phyloP scores from a whole-genome alignment of 768 basidiomycete species.

The Auriscalpium orientale region DNA sequence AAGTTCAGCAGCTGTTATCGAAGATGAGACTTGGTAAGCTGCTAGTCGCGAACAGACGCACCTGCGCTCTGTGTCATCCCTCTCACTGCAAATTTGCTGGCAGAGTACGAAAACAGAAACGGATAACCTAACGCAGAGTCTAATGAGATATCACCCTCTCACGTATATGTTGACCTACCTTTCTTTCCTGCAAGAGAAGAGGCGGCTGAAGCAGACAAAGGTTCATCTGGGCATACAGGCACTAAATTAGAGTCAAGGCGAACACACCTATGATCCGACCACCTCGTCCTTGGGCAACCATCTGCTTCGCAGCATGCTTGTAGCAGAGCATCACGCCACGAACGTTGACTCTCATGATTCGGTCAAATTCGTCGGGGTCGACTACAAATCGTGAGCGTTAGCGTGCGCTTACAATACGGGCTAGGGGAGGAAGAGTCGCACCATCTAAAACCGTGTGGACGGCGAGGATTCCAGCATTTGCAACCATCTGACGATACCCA shows the following conservation, averaged over 20 bases:
- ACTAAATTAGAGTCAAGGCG: no score
- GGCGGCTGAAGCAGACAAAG: not conserved
- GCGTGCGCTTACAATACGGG: no score
- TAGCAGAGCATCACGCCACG: constrained; percentile 18
- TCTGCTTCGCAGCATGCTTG: constrained; percentile 17
- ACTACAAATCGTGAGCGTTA: not conserved
- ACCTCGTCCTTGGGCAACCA: constrained; percentile 13
- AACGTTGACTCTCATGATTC: constrained; percentile 2
- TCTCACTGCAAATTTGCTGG: constrained; percentile 17
- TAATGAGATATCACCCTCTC: no score
- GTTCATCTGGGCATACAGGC: not conserved
- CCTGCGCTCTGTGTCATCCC: constrained; percentile 16
- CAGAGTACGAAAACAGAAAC: constrained; percentile 4
- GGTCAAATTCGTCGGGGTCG: constrained; percentile 1
- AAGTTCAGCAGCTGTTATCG: constrained; percentile 11
- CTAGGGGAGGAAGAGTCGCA: not conserved
- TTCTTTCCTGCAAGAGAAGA: constrained; percentile 8
- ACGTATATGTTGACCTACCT: not conserved
- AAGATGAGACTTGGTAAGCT: no score
- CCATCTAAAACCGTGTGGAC: not conserved
- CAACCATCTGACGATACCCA: constrained; percentile 6
- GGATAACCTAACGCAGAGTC: not conserved
- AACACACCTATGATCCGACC: constrained; percentile 11
- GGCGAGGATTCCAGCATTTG: constrained; percentile 6
- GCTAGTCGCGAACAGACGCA: not conserved